phyloP scores from a whole-genome alignment of 768 basidiomycete species.

The Phaeolepiota aurea region DNA sequence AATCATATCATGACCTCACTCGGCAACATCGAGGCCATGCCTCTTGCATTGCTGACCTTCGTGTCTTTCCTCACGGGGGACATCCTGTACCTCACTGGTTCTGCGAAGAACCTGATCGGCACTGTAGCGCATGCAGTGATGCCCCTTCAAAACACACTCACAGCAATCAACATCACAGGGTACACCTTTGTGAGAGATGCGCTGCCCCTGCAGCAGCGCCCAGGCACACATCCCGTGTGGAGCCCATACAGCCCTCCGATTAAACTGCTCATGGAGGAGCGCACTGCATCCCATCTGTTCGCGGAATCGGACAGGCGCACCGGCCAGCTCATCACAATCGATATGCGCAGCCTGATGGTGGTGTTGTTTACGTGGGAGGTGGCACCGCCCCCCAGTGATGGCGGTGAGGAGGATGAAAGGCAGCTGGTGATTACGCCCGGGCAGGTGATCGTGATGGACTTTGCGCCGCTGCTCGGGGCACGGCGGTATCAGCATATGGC shows the following conservation, averaged over 20 bases:
- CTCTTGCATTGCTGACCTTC: slow-evolving; percentile 50
- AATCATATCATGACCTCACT: slow-evolving; percentile 58
- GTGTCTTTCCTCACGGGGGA: slow-evolving; percentile 43
- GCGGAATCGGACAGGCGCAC: slow-evolving; percentile 17
- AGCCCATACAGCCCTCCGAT: slow-evolving; percentile 58
- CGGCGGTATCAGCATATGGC: slow-evolving; percentile 46
- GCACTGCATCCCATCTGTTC: slow-evolving; percentile 16
- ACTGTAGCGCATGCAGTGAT: slow-evolving; percentile 40
- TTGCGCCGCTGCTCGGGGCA: slow-evolving; percentile 39
- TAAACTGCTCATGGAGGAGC: slow-evolving; percentile 38
- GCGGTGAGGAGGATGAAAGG: too few species aligned
- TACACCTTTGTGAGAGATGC: slow-evolving; percentile 46
- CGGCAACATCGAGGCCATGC: slow-evolving; percentile 52
- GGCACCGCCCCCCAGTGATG: too few species aligned
- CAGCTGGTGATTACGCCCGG: slow-evolving; percentile 39
- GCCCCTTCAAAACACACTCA: slow-evolving; percentile 45
- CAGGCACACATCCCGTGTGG: slow-evolving; percentile 9
- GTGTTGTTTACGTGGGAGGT: slow-evolving; percentile 46
- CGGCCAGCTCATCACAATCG: slow-evolving; percentile 28
- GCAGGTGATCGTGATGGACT: slow-evolving; percentile 48
- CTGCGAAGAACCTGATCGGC: slow-evolving; percentile 41
- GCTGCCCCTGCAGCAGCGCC: slow-evolving; percentile 40
- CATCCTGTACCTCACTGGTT: slow-evolving; percentile 56
- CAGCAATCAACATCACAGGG: slow-evolving; percentile 40
- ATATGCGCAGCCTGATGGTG: slow-evolving; percentile 36